Conservation (phyloP, 1,139 yeast genomes). For the Saccharomyces hybrid region DNA sequence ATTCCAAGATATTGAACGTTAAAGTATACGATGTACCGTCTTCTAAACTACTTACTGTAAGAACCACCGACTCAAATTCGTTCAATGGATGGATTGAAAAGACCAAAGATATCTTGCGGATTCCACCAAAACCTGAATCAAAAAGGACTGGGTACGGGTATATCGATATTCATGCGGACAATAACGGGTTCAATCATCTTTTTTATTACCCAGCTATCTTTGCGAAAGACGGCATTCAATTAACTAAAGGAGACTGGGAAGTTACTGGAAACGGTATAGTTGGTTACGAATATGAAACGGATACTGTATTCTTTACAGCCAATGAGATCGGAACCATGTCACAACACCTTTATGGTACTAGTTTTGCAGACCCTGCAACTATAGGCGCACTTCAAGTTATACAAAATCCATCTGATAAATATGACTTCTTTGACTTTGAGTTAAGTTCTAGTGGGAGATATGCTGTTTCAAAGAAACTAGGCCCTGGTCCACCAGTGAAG, state of each 20-base stretch:
- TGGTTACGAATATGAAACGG: slow-evolving; percentile 46
- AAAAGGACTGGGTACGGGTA: slow-evolving; percentile 47
- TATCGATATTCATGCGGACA: slow-evolving; percentile 62
- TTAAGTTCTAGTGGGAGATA: slow-evolving; percentile 28
- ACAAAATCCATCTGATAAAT: slow-evolving; percentile 19
- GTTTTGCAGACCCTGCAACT: slow-evolving; percentile 19
- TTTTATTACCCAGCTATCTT: slow-evolving; percentile 53
- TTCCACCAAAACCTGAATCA: slow-evolving; percentile 33
- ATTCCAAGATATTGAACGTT: slow-evolving; percentile 47
- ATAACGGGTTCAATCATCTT: slow-evolving; percentile 56
- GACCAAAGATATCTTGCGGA: slow-evolving; percentile 20
- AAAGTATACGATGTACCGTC: slow-evolving; percentile 37
- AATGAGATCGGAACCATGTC: slow-evolving; percentile 51
- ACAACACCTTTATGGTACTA: slow-evolving; percentile 48
- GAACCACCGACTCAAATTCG: slow-evolving; percentile 38
- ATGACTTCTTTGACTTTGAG: slow-evolving; percentile 23
- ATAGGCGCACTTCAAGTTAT: slow-evolving; percentile 9
- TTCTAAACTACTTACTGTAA: slow-evolving; percentile 34
- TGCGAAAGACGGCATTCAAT: slow-evolving; percentile 38
- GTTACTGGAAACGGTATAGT: slow-evolving; percentile 48
- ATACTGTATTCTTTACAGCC: slow-evolving; percentile 55
- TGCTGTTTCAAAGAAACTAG: slow-evolving; percentile 23
- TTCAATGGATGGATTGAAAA: slow-evolving; percentile 52
- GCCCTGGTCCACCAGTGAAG: slow-evolving; percentile 23
- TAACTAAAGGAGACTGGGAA: slow-evolving; percentile 67